Evolutionary conservation across 1,284 basidiomycete species (phyloP), one percentile per base, ranked within the genome.

Genomic region (Vanrija pseudolonga): DNA sequence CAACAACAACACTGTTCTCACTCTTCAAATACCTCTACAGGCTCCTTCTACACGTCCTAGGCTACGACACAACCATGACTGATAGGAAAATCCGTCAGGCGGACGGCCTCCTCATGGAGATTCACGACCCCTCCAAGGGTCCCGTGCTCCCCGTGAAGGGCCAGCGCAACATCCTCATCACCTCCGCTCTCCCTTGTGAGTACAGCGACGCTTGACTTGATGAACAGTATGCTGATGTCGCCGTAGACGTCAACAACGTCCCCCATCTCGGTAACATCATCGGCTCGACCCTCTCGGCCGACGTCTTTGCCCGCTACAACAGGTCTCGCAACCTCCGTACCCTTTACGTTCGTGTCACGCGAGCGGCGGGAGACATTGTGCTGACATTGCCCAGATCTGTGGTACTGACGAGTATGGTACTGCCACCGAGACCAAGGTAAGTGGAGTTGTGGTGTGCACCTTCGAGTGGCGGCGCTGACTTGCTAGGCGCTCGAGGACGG

Each of bases 201-300:
- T 51, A 19, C 17, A 38, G 12, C 38, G 39, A 23, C 4, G 7
- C n/a, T n/a, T 18, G 38, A 18, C 4, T 28, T 12, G 11, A n/a
- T 12, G 14, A 40, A 23, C 32, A 28, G 11, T 18, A 18, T 45
- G 28, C 57, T 48, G 39, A 53, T 43, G 28, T n/a, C 22, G 8
- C 9, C 4, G 15, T 59, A 77, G 76, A 95, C 73, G 98, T 96
- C 76, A 99, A 99, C 78, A 99, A 98, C 71, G 95, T 98, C 15
- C 96, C 96, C 22, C 96, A 99, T 80, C 84, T 99, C 85, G 95
- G 95, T 45, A 98, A 98, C 77, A 96, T 98, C 74, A 98, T 99
- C 69, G 96, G 96, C 11, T 76, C 73, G 19, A 73, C 72, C 8
- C 82, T 98, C 39, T 95, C 92, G 65, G 94, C 95, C 9, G 96